Percentiles rank a stretch among this genome's conserved stretches.
Conservation (phyloP, 805 yeast species). For the Candida loeiensis region DNA sequence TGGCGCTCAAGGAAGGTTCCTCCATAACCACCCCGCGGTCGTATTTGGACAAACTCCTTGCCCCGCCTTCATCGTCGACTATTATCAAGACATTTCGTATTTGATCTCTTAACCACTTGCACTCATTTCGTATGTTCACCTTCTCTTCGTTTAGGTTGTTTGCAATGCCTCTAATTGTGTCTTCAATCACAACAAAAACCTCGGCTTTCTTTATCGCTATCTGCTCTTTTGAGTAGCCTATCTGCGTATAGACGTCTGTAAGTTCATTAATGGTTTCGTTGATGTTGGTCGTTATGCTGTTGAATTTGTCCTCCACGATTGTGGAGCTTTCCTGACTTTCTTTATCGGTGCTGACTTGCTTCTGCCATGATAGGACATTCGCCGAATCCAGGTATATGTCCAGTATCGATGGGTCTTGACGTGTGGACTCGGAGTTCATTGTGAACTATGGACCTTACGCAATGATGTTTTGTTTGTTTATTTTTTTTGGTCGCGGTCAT, state of each 20-base stretch:
- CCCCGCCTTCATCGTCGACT: constrained; percentile 35
- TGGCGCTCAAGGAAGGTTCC: constrained; percentile 20
- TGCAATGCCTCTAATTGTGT: constrained; percentile 43
- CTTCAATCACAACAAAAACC: constrained; percentile 48
- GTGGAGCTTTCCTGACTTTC: constrained; percentile 3
- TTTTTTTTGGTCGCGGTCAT: constrained; percentile 4
- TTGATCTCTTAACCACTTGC: constrained; percentile 45
- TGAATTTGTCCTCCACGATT: constrained; percentile 17
- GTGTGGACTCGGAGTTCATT: constrained; percentile 4
- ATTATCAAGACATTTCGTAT: constrained; percentile 37
- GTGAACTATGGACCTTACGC: background rate
- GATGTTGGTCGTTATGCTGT: constrained; percentile 32
- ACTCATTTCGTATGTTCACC: constrained; percentile 37
- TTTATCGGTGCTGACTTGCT: constrained; percentile 2
- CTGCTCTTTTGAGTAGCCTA: constrained; percentile 54
- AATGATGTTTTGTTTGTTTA: constrained; percentile 6
- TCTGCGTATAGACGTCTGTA: constrained; percentile 46
- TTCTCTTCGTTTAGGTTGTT: constrained; percentile 33
- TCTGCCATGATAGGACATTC: constrained; percentile 8
- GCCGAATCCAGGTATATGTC: constrained; percentile 1
- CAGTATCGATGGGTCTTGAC: constrained; percentile 1
- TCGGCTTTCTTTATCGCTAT: constrained; percentile 46
- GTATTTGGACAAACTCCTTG: constrained; percentile 17
- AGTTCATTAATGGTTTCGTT: constrained; percentile 38
- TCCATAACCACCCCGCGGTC: constrained; percentile 33